phyloP scores from a whole-genome alignment of 345 rosid genomes.

The Brassica rapa region DNA sequence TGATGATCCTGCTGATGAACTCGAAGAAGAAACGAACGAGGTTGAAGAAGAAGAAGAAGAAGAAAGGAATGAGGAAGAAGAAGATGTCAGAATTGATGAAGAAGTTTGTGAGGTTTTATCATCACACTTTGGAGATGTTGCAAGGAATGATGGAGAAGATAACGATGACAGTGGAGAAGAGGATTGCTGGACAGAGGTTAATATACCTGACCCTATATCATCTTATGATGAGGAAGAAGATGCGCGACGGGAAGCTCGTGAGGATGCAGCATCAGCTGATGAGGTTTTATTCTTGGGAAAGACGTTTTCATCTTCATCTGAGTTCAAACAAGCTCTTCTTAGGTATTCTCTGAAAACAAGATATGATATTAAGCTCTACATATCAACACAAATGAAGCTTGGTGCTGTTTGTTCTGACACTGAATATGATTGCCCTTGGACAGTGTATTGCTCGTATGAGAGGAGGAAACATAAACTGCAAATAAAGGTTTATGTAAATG shows the following conservation, averaged over 20 bases:
- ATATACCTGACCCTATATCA: neutral
- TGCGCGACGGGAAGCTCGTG: neutral
- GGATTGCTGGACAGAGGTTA: neutral
- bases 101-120: neutral
- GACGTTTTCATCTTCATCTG: neutral
- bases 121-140: neutral
- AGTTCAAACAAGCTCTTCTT: neutral
- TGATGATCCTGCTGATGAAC: too few species aligned
- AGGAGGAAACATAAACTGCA: neutral
- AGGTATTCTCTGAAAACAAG: neutral
- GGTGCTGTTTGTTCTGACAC: neutral
- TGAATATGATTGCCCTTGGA: neutral
- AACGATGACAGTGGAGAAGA: neutral
- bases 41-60: too few species aligned
- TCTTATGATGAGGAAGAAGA: neutral
- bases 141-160: neutral
- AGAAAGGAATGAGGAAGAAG: neutral
- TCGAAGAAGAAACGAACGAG: too few species aligned
- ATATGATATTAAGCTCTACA: neutral
- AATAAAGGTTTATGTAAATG: neutral
- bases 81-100: neutral
- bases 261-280: neutral
- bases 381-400: neutral
- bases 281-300: neutral
- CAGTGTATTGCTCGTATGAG: neutral